Base-by-base conservation (phyloP, 2,329 filamentous ascomycete genomes). In the Metarhizium guizhouense region DNA sequence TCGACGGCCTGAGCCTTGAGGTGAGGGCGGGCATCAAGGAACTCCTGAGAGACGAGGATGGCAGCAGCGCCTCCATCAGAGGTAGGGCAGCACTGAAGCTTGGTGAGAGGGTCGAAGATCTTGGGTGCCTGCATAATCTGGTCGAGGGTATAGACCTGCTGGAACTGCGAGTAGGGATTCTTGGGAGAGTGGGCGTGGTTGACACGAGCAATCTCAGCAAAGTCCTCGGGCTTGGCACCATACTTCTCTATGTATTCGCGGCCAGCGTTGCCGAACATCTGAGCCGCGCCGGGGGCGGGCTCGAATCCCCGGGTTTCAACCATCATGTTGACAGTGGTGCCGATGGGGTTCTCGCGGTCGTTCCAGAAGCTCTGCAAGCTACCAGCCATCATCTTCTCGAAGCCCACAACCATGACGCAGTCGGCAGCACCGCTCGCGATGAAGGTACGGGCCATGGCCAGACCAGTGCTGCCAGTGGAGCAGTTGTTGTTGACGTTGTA, bases 401-500 rank as follows among this genome's bases (percentile, higher is more conserved):
- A 97, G 4, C 93, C 94, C 20, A 97, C 84, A 1, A 97, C 92
- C 58, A 97, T 76, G 20, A 96, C 84, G 68, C 90, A 95, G 72
- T 96, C 89, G 1, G 90, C 88, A 14, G 83, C 88, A 38, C 92
- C 92, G 63, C 88, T 81, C 6, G 84, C 79, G 64, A 96, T 85
- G 69, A 95, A 80, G 54, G 86, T 90, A 38, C 91, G 80, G 2
- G 82, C 94, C 81, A 97, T 87, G 68, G 86, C 85, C 56, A 97
- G 76, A 8, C 93, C 94, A 0, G 93, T 96, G 4, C 87, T 91
- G n/a, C 93, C 94, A 0, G 93, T 97, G 4, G 89, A 90, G 79
- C 93, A 97, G 78, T 96, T 96, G 80, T 97, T 97, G 82, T 96
- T 97, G 68, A 96, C 90, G 68, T 97, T 97, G 79, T 95, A 92